Evolutionary conservation across 768 basidiomycete genomes (phyloP).

Genomic region (Leccinum longicurvipes): DNA sequence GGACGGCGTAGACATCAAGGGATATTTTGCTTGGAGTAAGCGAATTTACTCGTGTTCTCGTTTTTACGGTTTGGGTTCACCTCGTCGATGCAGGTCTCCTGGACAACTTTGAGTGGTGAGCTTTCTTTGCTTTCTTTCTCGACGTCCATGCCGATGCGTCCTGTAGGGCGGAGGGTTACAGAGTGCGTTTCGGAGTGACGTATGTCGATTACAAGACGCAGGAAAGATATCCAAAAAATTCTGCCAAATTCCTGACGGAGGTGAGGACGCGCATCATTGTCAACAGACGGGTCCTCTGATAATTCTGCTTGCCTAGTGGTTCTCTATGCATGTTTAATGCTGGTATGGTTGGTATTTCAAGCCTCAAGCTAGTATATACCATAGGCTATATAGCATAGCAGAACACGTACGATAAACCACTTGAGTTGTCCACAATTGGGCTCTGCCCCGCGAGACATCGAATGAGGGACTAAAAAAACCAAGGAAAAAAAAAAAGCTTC

Average conservation of each 20-base stretch:
- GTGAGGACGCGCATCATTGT: conserved; percentile 28
- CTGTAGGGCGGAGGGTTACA: conserved; percentile 61
- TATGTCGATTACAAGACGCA: conserved; percentile 74
- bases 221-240: conserved; percentile 64
- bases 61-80: not conserved
- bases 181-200: conserved; percentile 67
- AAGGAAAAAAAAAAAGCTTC: not conserved
- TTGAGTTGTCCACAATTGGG: not conserved
- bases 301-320: not conserved
- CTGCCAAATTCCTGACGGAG: conserved; percentile 56
- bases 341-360: not conserved
- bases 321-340: not conserved
- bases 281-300: not conserved
- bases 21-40: conserved; percentile 75
- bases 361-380: not conserved
- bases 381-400: not conserved
- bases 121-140: not conserved
- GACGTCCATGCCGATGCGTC: not conserved
- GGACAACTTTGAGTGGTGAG: conserved; percentile 70
- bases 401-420: not conserved
- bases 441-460: not conserved
- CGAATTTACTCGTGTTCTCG: conserved; percentile 1
- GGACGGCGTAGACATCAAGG: conserved; percentile 64
- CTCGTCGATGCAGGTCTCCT: conserved; percentile 47
- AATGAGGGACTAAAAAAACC: not conserved